Evolutionary conservation across 2,329 filamentous ascomycete genomes (phyloP).

Genomic region (Aureobasidium sp.): DNA sequence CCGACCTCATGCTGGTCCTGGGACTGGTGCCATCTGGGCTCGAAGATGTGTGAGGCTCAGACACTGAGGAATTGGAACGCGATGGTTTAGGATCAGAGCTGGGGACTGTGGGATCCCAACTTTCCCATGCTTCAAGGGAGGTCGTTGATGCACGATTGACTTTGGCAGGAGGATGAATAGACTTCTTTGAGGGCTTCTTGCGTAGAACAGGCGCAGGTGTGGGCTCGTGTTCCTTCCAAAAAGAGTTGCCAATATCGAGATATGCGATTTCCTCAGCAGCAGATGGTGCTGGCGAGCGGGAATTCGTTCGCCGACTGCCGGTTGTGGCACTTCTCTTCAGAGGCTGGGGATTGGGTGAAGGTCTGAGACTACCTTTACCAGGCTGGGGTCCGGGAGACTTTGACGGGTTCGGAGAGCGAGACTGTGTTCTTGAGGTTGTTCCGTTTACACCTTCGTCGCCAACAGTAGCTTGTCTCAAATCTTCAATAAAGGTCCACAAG

Average conservation of each 20-base stretch:
- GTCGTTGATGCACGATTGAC: conserved; percentile 32
- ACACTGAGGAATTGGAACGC: conserved; percentile 40
- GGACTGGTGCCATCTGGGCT: conserved; percentile 30
- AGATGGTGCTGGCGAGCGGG: background rate
- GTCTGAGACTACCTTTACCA: background rate
- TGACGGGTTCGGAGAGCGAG: conserved; percentile 1
- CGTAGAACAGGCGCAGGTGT: conserved; percentile 19
- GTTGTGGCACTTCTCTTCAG: conserved; percentile 14
- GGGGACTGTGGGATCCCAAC: conserved; percentile 44
- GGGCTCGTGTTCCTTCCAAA: conserved; percentile 38
- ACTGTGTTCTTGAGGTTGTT: conserved; percentile 10
- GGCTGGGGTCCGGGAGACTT: conserved; percentile 9
- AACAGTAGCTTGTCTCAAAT: conserved; percentile 89
- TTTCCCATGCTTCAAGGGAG: conserved; percentile 38
- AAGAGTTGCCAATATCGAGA: conserved; percentile 34
- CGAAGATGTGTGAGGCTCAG: conserved; percentile 33
- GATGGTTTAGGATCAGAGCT: conserved; percentile 19
- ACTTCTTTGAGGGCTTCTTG: conserved; percentile 13
- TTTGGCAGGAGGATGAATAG: conserved; percentile 19
- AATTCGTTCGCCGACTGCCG: conserved; percentile 1
- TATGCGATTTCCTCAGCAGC: conserved; percentile 18
- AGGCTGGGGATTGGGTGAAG: background rate
- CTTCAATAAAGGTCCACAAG: conserved; percentile 89
- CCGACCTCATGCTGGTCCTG: conserved; percentile 6
- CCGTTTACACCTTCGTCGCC: conserved; percentile 65